These are phyloP conservation scores for Ogataea angusta DNA, from an alignment of 805 yeast species.

Conservation along the genomic window DNA sequence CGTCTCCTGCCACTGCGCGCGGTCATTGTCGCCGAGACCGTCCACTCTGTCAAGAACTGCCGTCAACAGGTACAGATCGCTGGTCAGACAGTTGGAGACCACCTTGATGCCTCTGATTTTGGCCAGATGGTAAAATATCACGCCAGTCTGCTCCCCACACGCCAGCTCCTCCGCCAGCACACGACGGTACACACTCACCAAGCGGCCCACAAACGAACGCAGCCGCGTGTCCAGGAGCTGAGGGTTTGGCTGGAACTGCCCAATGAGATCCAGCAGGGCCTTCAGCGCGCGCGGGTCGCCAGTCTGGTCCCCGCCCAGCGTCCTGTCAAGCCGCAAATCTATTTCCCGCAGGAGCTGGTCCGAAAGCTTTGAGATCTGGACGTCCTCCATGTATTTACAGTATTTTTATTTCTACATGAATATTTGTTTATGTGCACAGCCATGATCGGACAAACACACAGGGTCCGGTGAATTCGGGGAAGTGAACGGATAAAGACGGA, in stretches of 20 bases:
- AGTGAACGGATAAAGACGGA: too few species aligned
- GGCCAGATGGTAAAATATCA: conserved; percentile 54
- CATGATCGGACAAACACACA: too few species aligned
- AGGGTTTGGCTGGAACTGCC: conserved; percentile 54
- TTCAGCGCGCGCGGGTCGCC: not conserved
- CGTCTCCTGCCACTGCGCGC: conserved; percentile 42
- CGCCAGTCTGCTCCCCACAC: conserved; percentile 14
- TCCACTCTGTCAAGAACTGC: conserved; percentile 30
- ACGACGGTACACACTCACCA: conserved; percentile 30
- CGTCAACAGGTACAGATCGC: conserved; percentile 52
- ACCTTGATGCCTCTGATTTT: conserved; percentile 67
- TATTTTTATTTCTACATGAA: not conserved
- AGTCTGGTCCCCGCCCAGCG: not conserved
- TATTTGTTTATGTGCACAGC: too few species aligned
- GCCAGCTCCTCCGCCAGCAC: conserved; percentile 4
- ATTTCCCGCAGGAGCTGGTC: conserved; percentile 7
- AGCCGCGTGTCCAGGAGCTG: conserved; percentile 45
- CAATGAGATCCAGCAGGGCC: conserved; percentile 29
- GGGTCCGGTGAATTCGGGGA: too few species aligned
- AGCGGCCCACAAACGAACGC: conserved; percentile 29
- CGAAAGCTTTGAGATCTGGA: conserved; percentile 5
- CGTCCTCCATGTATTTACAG: conserved; percentile 5
- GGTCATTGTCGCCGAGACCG: not conserved
- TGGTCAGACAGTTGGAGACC: conserved; percentile 55
- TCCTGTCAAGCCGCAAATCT: not conserved